These are phyloP conservation scores for Annulohypoxylon moriforme DNA, from an alignment of 495 filamentous ascomycete genomes.

Conservation along the genomic window DNA sequence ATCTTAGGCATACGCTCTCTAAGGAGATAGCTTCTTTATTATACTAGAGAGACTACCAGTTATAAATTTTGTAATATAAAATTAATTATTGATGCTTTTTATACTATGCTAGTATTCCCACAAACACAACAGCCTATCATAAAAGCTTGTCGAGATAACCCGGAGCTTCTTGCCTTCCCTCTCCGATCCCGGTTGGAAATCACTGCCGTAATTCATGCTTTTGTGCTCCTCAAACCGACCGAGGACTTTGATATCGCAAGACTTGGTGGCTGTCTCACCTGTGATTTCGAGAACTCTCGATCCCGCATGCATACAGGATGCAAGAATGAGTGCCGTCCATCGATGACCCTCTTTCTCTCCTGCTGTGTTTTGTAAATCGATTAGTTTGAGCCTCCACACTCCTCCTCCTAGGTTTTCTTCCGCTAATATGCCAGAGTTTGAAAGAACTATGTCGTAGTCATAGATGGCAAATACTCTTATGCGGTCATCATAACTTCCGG, in stretches of 20 bases:
- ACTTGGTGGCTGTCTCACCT: constrained; percentile 39
- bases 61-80: too few species aligned
- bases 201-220: constrained; percentile 96
- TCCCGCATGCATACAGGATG: constrained; percentile 94
- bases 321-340: constrained; percentile 70
- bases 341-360: constrained; percentile 8
- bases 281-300: constrained; percentile 71
- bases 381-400: constrained; percentile 85
- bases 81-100: too few species aligned
- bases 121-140: constrained; percentile 83
- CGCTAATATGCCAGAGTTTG: constrained; percentile 64
- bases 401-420: constrained; percentile 82
- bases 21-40: too few species aligned
- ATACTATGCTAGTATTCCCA: constrained; percentile 72
- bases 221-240: constrained; percentile 85
- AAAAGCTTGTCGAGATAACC: constrained; percentile 87
- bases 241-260: constrained; percentile 74
- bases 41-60: too few species aligned
- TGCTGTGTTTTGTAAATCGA: constrained; percentile 65
- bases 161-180: constrained; percentile 49
- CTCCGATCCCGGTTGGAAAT: constrained; percentile 65
- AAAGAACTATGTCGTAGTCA: constrained; percentile 24
- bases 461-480: constrained; percentile 69
- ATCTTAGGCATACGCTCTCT: too few species aligned
- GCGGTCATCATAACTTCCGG: constrained; percentile 92